Percentiles rank a stretch among this genome's conserved stretches.
Conservation (phyloP, 2,329 filamentous ascomycete genomes). For the Aspergillus hiratsukae region DNA sequence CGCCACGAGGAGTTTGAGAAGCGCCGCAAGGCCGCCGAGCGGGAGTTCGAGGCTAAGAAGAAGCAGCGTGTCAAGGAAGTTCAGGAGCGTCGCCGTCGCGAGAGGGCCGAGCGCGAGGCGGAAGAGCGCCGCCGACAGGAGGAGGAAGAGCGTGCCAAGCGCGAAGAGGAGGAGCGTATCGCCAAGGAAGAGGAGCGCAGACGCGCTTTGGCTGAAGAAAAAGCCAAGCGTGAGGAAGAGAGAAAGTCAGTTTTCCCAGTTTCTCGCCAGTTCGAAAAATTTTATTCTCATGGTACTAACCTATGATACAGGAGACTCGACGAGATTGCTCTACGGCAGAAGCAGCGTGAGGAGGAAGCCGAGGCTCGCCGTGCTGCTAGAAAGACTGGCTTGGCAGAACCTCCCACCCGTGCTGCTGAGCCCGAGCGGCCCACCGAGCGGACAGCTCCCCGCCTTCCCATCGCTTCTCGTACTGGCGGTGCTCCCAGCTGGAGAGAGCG, state of each 20-base stretch:
- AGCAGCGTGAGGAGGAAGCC: slow-evolving; percentile 81
- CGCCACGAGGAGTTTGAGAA: slow-evolving; percentile 95
- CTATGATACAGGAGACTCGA: slow-evolving; percentile 52
- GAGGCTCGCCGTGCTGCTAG: slow-evolving; percentile 67
- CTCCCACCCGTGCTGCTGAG: slow-evolving; percentile 38
- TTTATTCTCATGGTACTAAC: slow-evolving; percentile 29
- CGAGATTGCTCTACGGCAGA: slow-evolving; percentile 62
- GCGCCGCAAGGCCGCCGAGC: slow-evolving; percentile 83
- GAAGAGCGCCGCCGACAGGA: slow-evolving; percentile 72
- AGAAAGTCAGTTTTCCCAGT: slow-evolving; percentile 50
- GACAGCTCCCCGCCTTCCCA: slow-evolving; percentile 52
- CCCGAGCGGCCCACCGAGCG: slow-evolving; percentile 47
- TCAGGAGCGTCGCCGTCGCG: slow-evolving; percentile 73
- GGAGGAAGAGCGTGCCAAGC: slow-evolving; percentile 75
- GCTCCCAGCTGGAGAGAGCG: slow-evolving; percentile 57
- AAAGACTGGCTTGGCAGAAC: slow-evolving; percentile 49
- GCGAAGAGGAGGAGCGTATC: slow-evolving; percentile 81
- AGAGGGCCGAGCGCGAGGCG: slow-evolving; percentile 81
- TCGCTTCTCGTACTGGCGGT: slow-evolving; percentile 47
- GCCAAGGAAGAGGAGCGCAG: slow-evolving; percentile 75
- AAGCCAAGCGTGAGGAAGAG: slow-evolving; percentile 55
- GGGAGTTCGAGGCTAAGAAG: slow-evolving; percentile 90
- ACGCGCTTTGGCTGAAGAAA: slow-evolving; percentile 68
- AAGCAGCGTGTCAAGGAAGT: slow-evolving; percentile 81
- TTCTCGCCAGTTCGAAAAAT: slow-evolving; percentile 1